These are phyloP conservation scores for Luffa acutangula DNA, from an alignment of 306 rosid species.

Conservation along the genomic window DNA sequence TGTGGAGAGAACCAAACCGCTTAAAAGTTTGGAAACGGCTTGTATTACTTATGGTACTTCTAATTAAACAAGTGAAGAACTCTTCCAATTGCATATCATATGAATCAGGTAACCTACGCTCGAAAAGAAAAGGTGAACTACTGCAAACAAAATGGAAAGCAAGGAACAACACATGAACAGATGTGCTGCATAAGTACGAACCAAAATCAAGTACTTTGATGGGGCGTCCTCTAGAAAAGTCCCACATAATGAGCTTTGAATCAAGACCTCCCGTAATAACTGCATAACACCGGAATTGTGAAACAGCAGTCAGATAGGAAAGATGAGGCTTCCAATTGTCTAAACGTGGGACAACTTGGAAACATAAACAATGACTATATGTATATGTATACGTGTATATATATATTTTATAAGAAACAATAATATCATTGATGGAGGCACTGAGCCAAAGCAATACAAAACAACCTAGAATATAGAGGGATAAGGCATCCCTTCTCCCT, in stretches of 20 bases:
- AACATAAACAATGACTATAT: neutral
- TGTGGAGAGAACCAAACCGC: too few species aligned
- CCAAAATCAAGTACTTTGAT: slow-evolving; percentile 56
- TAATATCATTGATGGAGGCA: too few species aligned
- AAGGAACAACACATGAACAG: neutral
- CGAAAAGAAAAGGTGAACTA: neutral
- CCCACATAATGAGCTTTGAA: slow-evolving; percentile 78
- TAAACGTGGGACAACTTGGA: neutral
- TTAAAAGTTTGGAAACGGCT: too few species aligned
- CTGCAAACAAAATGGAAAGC: neutral
- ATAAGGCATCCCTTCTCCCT: too few species aligned
- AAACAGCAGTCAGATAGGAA: neutral
- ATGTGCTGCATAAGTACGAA: slow-evolving; percentile 8
- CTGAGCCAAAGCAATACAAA: too few species aligned
- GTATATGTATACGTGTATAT: too few species aligned
- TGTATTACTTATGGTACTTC: too few species aligned
- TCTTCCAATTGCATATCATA: too few species aligned
- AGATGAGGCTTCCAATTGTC: neutral
- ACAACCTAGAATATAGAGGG: too few species aligned
- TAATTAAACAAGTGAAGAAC: too few species aligned
- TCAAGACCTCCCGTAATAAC: slow-evolving; percentile 95
- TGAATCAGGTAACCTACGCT: neutral
- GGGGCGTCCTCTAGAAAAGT: slow-evolving; percentile 84
- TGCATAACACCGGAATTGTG: slow-evolving; percentile 15
- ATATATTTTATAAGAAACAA: too few species aligned